Evolutionary conservation across 805 yeast genomes (phyloP).

Genomic region (Hanseniaspora valbyensis): DNA sequence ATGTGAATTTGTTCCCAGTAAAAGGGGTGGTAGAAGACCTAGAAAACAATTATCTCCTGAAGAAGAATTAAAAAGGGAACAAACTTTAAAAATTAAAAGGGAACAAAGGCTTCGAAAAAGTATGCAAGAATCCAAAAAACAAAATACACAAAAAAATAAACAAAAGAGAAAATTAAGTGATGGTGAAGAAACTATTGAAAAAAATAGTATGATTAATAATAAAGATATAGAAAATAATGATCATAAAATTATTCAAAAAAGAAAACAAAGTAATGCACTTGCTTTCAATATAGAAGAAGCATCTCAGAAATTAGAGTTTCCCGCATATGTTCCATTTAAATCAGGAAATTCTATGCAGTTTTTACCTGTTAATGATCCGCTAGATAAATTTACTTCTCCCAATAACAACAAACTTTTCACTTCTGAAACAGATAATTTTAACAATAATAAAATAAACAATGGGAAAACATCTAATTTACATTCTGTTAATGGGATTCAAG

Average conservation of each 20-base stretch:
- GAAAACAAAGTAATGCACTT: not conserved
- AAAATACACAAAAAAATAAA: no score
- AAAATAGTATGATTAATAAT: no score
- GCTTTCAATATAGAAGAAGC: not conserved
- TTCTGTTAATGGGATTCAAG: no score
- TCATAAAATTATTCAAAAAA: not conserved
- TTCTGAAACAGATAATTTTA: no score
- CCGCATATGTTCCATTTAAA: not conserved
- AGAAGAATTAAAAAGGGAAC: not conserved
- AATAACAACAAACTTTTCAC: no score
- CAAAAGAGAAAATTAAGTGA: no score
- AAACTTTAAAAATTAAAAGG: no score
- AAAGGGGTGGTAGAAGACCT: conserved; percentile 45
- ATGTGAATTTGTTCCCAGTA: conserved; percentile 48
- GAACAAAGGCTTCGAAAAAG: no score
- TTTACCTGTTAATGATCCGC: not conserved
- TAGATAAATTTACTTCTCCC: not conserved
- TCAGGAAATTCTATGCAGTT: not conserved
- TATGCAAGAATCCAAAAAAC: not conserved
- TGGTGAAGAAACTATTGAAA: no score
- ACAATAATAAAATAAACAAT: no score
- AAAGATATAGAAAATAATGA: not conserved
- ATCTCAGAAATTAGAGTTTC: not conserved
- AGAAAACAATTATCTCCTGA: conserved; percentile 7
- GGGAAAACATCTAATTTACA: no score